Conservation (phyloP, 768 basidiomycete species). For the Auricularia cornea region DNA sequence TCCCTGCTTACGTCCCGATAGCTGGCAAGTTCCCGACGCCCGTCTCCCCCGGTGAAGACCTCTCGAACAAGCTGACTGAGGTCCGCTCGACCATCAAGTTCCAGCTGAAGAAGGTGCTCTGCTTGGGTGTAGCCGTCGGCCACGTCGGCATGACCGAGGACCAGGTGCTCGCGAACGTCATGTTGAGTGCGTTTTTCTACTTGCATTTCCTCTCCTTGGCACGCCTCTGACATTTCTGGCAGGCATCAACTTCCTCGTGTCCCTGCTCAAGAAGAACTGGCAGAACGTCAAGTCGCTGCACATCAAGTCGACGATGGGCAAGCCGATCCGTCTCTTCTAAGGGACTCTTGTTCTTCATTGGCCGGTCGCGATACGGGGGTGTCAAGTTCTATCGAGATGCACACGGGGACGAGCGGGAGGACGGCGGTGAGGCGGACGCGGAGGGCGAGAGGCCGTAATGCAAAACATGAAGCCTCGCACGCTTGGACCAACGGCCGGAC, state of each 20-base stretch:
- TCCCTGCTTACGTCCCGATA: slow-evolving; percentile 19
- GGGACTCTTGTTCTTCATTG: slow-evolving; percentile 6
- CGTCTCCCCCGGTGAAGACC: slow-evolving; percentile 85
- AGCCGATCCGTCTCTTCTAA: slow-evolving; percentile 91
- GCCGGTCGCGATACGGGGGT: slow-evolving; percentile 14
- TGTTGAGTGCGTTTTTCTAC: slow-evolving; percentile 63
- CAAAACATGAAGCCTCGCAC: slow-evolving; percentile 97
- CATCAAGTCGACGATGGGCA: slow-evolving; percentile 99
- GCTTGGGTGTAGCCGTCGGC: slow-evolving; percentile 97
- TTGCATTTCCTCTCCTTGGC: not conserved
- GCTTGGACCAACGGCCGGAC: slow-evolving; percentile 85
- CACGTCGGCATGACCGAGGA: slow-evolving; percentile 97
- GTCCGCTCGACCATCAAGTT: slow-evolving; percentile 99
- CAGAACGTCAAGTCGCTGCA: slow-evolving; percentile 98
- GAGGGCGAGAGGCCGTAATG: slow-evolving; percentile 45
- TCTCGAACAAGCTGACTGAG: slow-evolving; percentile 83
- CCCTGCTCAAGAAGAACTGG: slow-evolving; percentile 99
- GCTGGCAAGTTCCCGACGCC: slow-evolving; percentile 99
- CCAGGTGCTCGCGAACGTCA: slow-evolving; percentile 93
- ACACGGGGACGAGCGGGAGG: slow-evolving; percentile 10
- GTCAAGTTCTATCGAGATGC: slow-evolving; percentile 2
- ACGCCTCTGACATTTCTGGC: not conserved
- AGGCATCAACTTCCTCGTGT: slow-evolving; percentile 99
- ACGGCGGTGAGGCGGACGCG: slow-evolving; percentile 14
- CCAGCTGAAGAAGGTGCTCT: slow-evolving; percentile 99